Percentiles rank a stretch among this genome's conserved stretches.
Evolutionary conservation across 164 flowering plant species (phyloP).

Genomic region (Chimonanthus praecox): DNA sequence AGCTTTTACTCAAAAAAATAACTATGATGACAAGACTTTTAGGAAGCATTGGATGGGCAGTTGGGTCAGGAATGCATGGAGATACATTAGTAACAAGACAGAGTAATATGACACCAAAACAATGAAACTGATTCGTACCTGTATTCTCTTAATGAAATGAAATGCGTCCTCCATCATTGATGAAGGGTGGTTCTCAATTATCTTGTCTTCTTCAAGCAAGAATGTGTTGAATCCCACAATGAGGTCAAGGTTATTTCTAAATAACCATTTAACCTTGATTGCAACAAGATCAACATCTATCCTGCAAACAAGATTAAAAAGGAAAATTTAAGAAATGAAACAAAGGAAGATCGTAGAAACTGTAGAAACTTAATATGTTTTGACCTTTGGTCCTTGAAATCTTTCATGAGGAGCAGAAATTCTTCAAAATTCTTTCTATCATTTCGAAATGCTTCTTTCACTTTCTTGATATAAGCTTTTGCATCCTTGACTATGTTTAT

Average conservation of each 20-base stretch:
- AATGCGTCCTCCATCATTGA: conserved; percentile 64
- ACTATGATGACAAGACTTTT: background rate
- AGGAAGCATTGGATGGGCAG: no score
- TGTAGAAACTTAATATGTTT: no score
- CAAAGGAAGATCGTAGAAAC: background rate
- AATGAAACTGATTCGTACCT: conserved; percentile 34
- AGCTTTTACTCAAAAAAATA: background rate
- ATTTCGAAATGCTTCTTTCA: conserved; percentile 73
- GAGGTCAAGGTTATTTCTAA: conserved; percentile 64
- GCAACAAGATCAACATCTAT: conserved; percentile 66
- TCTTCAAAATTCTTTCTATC: conserved; percentile 64
- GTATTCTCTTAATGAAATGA: conserved; percentile 72
- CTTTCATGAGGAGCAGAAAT: conserved; percentile 89
- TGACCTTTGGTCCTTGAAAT: conserved; percentile 82
- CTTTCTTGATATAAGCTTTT: conserved; percentile 66
- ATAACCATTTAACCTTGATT: conserved; percentile 69
- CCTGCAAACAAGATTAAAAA: conserved; percentile 29
- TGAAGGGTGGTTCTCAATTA: conserved; percentile 52
- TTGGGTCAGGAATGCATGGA: no score
- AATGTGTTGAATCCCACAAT: conserved; percentile 95
- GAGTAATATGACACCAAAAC: background rate
- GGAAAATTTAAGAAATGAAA: background rate
- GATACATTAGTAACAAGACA: background rate
- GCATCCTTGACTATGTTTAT: conserved; percentile 36
- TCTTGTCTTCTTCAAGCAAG: conserved; percentile 83